Evolutionary conservation across 2,329 filamentous ascomycete genomes (phyloP), one percentile per base, ranked within the genome.

Genomic region (Chaetoscypha palmicola): DNA sequence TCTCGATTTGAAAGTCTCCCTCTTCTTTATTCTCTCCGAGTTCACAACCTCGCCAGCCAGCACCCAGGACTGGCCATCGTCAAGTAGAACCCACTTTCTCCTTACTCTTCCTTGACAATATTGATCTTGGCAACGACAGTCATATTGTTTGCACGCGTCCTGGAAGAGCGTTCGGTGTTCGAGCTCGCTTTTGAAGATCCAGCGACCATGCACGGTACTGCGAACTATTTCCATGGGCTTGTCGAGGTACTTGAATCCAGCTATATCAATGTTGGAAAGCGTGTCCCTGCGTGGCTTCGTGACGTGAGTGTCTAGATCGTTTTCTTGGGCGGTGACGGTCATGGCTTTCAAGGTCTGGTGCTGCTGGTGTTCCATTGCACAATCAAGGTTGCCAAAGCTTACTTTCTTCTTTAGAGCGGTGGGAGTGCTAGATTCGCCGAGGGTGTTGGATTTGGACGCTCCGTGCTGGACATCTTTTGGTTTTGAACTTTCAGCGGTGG

Each of bases 131-230:
- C 21, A 24, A 11, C 16, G 2, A 19, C n/a, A 30, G 16, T 24
- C 22, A 11, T 35, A 23, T 9, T 9, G 5, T 24, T 26, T 43
- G 23, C 47, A 50, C 21, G 35, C 21, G n/a, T 34, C 40, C 11
- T 14, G 24, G 4, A 22, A 34, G 4, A 47, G 9, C 14, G 24
- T 41, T 26, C 53, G 39, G 4, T 28, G 19, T 11, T 45, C 16
- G 19, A 56, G 23, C 26, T 56, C 53, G 1, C 34, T 37, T 9
- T 22, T 40, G 32, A 57, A 51, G 32, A 52, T 38, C 36, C 42
- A 52, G 3, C 50, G 47, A 17, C 37, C 8, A 9, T 50, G 36
- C 23, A 56, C 47, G 1, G 32, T 22, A 36, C 38, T 42, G 39
- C 43, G 44, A 45, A 46, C 35, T 8, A 56, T 43, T 16, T 35